phyloP scores from a whole-genome alignment of 2,329 filamentous ascomycete genomes.

The Emmonsiellopsis sp. region DNA sequence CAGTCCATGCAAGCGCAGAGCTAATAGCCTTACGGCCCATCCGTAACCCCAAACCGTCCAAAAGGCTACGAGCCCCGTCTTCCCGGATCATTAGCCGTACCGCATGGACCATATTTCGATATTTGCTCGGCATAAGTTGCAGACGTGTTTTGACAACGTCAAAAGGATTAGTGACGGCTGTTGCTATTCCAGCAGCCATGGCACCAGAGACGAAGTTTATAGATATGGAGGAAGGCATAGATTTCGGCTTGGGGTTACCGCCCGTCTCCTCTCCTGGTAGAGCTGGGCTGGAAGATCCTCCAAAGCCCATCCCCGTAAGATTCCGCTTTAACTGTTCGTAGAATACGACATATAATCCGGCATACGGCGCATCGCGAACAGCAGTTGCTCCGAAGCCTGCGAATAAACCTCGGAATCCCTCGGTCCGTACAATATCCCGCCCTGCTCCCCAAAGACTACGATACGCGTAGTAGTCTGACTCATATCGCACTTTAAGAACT shows the following conservation, averaged over 20 bases:
- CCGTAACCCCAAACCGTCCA: conserved; percentile 74
- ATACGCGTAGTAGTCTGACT: conserved; percentile 79
- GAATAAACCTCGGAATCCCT: conserved; percentile 80
- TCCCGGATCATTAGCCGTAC: conserved; percentile 67
- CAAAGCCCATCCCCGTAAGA: conserved; percentile 18
- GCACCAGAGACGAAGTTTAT: conserved; percentile 83
- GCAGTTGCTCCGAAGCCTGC: conserved; percentile 90
- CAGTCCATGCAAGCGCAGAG: conserved; percentile 91
- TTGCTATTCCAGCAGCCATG: conserved; percentile 71
- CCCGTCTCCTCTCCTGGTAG: background rate
- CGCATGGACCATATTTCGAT: conserved; percentile 73
- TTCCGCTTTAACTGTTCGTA: conserved; percentile 56
- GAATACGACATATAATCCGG: conserved; percentile 85
- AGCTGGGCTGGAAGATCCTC: conserved; percentile 13
- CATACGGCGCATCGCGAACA: conserved; percentile 89
- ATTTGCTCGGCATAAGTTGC: conserved; percentile 75
- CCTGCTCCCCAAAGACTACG: conserved; percentile 63
- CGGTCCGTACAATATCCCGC: conserved; percentile 60
- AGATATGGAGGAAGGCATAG: conserved; percentile 35
- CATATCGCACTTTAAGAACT: conserved; percentile 92
- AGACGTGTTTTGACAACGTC: conserved; percentile 93
- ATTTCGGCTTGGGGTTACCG: background rate
- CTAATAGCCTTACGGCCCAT: conserved; percentile 89
- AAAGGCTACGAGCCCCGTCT: conserved; percentile 70
- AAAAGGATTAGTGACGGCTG: conserved; percentile 87